phyloP scores from a whole-genome alignment of 331 rosid species.

The Rhamnella rubrinervis region DNA sequence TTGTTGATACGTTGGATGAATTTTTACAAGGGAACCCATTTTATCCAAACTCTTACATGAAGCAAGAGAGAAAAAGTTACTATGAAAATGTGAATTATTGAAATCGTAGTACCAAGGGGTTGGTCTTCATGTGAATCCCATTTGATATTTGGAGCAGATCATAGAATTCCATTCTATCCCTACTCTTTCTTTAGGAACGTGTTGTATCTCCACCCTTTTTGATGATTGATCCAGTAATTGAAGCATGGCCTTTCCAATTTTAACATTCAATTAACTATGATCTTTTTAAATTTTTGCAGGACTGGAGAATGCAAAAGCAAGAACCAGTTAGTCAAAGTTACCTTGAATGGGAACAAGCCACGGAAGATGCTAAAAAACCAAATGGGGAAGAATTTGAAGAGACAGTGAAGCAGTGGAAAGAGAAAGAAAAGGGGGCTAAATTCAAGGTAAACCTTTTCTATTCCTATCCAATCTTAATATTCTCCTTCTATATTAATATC shows the following conservation, averaged over 20 bases:
- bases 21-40: conserved; percentile 10
- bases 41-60: conserved; percentile 7
- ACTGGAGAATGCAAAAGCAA: conserved; percentile 27
- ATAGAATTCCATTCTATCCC: neutral
- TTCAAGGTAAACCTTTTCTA: conserved; percentile 39
- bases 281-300: conserved; percentile 32
- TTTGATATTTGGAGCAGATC: conserved; percentile 20
- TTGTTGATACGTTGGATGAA: conserved; percentile 17
- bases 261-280: conserved; percentile 12
- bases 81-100: neutral
- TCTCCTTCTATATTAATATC: conserved; percentile 3
- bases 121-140: neutral
- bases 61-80: neutral
- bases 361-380: conserved; percentile 27
- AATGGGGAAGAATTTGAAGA: conserved; percentile 39
- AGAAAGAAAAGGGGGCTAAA: conserved; percentile 49
- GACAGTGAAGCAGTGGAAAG: conserved; percentile 38
- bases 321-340: conserved; percentile 20
- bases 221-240: neutral
- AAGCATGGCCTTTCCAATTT: conserved; percentile 9
- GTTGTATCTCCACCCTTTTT: conserved; percentile 6
- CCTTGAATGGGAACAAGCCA: conserved; percentile 33
- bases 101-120: neutral
- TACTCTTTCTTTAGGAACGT: conserved; percentile 7
- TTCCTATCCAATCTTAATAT: neutral